Evolutionary conservation across 225 moss, liverwort and hornwort genomes (phyloP).

Genomic region (Bryum argenteum): DNA sequence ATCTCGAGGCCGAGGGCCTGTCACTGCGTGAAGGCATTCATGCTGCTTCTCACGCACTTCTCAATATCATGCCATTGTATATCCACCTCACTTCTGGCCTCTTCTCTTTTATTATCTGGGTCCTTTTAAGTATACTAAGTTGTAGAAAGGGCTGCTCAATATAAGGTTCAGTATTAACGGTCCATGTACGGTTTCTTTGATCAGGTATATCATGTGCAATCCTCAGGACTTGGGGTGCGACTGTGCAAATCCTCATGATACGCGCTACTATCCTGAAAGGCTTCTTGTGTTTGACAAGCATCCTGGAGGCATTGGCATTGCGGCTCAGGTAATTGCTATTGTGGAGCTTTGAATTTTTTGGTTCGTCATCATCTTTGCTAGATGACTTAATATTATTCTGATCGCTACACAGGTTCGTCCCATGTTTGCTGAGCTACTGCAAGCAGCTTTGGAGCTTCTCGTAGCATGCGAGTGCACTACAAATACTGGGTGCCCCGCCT

Average conservation of each 20-base stretch:
- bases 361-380: neutral
- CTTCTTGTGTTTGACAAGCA: conserved; percentile 86
- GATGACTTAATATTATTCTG: neutral
- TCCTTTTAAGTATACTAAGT: too few relatives aligned
- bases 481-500: conserved; percentile 74
- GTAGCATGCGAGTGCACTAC: conserved; percentile 73
- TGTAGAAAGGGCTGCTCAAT: too few relatives aligned
- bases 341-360: neutral
- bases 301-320: conserved; percentile 95
- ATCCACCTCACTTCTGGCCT: conserved; percentile 6
- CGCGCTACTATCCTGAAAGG: conserved; percentile 91
- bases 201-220: conserved; percentile 95
- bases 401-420: conserved; percentile 66
- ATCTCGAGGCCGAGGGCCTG: conserved; percentile 61
- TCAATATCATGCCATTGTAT: conserved; percentile 91
- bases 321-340: conserved; percentile 61
- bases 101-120: too few relatives aligned
- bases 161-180: too few relatives aligned
- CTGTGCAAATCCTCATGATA: conserved; percentile 80
- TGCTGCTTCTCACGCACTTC: conserved; percentile 90
- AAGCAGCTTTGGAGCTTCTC: conserved; percentile 79
- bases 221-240: conserved; percentile 84
- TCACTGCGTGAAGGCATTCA: conserved; percentile 82
- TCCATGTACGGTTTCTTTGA: neutral
- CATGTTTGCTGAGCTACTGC: conserved; percentile 91